Evolutionary conservation across 768 basidiomycete genomes (phyloP).

Genomic region (Cyclocybe aegerita): DNA sequence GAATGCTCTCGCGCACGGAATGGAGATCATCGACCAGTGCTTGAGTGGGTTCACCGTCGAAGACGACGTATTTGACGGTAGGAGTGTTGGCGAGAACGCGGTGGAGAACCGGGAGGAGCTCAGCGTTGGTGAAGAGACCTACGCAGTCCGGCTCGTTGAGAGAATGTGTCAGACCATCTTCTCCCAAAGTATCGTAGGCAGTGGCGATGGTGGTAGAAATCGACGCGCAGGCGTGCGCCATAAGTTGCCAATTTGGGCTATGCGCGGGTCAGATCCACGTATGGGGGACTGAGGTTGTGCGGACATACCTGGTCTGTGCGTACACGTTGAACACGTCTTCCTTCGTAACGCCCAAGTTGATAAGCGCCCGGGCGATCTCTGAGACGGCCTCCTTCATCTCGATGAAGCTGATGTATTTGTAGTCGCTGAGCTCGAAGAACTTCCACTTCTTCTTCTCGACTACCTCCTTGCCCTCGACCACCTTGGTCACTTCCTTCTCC

Average conservation of each 20-base stretch:
- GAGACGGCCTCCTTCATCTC: constrained; percentile 66
- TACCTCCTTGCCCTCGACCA: constrained; percentile 78
- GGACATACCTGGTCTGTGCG: constrained; percentile 72
- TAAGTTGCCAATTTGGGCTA: constrained; percentile 85
- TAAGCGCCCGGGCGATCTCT: constrained; percentile 68
- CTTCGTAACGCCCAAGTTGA: constrained; percentile 66
- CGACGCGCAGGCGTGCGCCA: constrained; percentile 77
- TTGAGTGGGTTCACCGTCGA: constrained; percentile 69
- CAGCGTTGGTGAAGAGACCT: constrained; percentile 89
- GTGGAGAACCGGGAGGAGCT: constrained; percentile 77
- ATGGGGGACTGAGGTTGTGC: constrained; percentile 3
- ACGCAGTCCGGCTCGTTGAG: constrained; percentile 80
- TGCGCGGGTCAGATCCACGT: constrained; percentile 7
- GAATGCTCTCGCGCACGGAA: constrained; percentile 53
- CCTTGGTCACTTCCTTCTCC: constrained; percentile 86
- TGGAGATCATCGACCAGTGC: constrained; percentile 60
- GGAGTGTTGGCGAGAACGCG: constrained; percentile 74
- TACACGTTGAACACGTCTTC: constrained; percentile 90
- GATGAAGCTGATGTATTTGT: constrained; percentile 76
- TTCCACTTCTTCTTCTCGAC: constrained; percentile 94
- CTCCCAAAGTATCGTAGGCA: constrained; percentile 95
- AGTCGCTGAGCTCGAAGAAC: constrained; percentile 90
- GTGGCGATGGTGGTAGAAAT: constrained; percentile 87
- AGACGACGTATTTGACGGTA: constrained; percentile 76
- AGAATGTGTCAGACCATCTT: constrained; percentile 84